Evolutionary conservation across 441 rosid genomes (phyloP), one percentile per base, ranked within the genome.

Genomic region (Gossypium davidsonii): DNA sequence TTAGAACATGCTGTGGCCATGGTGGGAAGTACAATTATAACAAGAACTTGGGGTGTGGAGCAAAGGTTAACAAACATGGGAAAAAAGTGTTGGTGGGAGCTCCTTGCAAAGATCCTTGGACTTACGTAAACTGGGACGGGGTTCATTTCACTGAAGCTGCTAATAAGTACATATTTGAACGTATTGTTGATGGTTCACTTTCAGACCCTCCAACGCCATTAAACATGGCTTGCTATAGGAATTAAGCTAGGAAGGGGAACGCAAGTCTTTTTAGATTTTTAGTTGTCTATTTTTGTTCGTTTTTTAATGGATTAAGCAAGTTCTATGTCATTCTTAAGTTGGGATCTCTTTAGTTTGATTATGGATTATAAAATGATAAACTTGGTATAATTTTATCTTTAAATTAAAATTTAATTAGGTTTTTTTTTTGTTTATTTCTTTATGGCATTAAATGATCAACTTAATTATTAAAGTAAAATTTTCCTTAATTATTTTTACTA

Each of bases 61-160:
- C 59, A 48, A 85, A 79, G 72, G 72, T 66, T 5, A 76, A 0
- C 34, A 79, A 72, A 48, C 49, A 77, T 9, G 95, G 95, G 1
- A 86, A 80, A 75, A 79, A 84, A 70, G 73, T 88, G 46, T 34
- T 83, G 60, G 61, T 85, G 6, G 96, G 82, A 5, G 82, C 80
- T 67, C 64, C 97, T 0, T 93, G 96, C 9, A 65, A 87, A 10
- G 84, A 88, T 70, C 98, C 96, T 12, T 76, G 81, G 0, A 62
- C 31, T 56, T 80, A 84, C 11, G 81, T 90, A 0, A 85, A 76
- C n/a, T 89, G 98, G 97, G 98, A 91, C 12, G 97, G 98, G 3
- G 89, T 93, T 0, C 98, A 91, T 73, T 89, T 77, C 70, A 86
- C 94, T 0, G 76, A 91, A 72, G 94, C 94, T 1, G 96, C 93